Conservation (phyloP, 2,329 filamentous ascomycete species). For the Penicillium freii region DNA sequence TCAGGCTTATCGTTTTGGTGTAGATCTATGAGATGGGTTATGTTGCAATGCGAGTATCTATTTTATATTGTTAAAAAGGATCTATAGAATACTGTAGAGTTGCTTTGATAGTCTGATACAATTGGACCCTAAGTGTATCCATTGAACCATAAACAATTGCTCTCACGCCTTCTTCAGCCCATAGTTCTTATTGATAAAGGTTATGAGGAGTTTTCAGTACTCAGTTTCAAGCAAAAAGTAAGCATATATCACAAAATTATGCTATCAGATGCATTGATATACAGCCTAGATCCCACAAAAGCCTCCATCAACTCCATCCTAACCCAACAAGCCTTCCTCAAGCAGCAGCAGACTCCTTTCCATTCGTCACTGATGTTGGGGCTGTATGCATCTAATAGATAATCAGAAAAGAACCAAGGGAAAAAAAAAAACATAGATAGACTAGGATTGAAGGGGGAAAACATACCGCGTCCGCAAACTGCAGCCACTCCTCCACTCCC, state of each 20-base stretch:
- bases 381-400: slow-evolving; percentile 30
- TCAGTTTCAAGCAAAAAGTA: neutral
- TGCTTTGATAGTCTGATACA: neutral
- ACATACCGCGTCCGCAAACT: slow-evolving; percentile 66
- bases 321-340: neutral
- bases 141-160: neutral
- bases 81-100: neutral
- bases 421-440: neutral
- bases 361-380: slow-evolving; percentile 3
- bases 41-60: neutral
- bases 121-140: neutral
- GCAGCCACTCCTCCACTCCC: slow-evolving; percentile 77
- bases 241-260: neutral
- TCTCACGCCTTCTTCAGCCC: neutral
- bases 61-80: neutral
- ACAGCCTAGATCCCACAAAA: neutral
- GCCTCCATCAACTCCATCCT: neutral
- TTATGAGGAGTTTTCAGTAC: neutral
- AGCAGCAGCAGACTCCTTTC: slow-evolving; percentile 2
- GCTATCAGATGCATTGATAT: neutral
- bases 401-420: slow-evolving; percentile 4
- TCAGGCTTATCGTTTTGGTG: slow-evolving; percentile 14
- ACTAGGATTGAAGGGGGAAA: neutral
- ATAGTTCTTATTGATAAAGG: neutral
- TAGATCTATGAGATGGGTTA: neutral